These are phyloP conservation scores for Aspergillus calidoustus DNA, from an alignment of 2,329 filamentous ascomycete genomes.

Conservation along the genomic window DNA sequence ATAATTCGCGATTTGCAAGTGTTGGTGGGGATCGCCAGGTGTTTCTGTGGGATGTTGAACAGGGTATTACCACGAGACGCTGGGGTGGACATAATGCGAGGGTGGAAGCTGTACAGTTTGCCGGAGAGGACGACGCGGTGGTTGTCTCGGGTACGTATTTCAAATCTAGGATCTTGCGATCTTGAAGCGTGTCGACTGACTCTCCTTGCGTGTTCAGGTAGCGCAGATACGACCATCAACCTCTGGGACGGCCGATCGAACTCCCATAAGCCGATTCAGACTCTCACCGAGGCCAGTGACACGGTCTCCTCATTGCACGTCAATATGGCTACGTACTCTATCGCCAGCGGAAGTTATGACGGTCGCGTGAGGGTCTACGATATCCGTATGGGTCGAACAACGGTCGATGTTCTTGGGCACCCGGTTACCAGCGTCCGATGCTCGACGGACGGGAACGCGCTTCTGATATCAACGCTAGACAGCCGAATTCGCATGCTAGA, in stretches of 20 bases:
- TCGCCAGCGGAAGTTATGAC: conserved; percentile 81
- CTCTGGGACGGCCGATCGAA: conserved; percentile 49
- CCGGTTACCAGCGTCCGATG: conserved; percentile 76
- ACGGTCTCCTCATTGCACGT: conserved; percentile 48
- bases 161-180: neutral
- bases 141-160: conserved; percentile 62
- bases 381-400: conserved; percentile 72
- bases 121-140: conserved; percentile 73
- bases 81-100: conserved; percentile 73
- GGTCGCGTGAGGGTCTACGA: conserved; percentile 83
- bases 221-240: conserved; percentile 49
- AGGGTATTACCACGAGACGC: conserved; percentile 74
- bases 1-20: conserved; percentile 87
- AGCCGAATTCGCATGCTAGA: conserved; percentile 81
- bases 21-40: conserved; percentile 87
- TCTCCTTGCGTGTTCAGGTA: conserved; percentile 33
- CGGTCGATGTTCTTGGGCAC: conserved; percentile 69
- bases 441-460: conserved; percentile 72
- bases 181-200: neutral
- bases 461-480: conserved; percentile 78
- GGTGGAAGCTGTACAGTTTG: conserved; percentile 80
- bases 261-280: conserved; percentile 48
- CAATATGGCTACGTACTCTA: conserved; percentile 48
- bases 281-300: conserved; percentile 46
- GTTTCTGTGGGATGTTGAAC: conserved; percentile 92